A percentile compares a stretch with the other conserved stretches of the same genome.
Conservation (phyloP, 2,329 filamentous ascomycete genomes). For the Penicillium sp. region DNA sequence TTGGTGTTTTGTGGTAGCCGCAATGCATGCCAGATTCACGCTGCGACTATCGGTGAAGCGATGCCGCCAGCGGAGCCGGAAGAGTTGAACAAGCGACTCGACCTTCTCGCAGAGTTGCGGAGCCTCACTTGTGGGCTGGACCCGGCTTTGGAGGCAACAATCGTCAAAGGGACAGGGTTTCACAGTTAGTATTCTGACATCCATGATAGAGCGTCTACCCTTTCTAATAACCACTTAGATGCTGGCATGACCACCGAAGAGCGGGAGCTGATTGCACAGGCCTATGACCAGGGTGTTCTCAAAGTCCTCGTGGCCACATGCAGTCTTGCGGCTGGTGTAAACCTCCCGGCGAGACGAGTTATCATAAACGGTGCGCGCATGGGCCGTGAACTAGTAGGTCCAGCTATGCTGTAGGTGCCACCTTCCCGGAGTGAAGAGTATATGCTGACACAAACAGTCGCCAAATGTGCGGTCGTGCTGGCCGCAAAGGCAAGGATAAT, state of each 20-base stretch:
- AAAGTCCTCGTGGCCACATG: slow-evolving; percentile 74
- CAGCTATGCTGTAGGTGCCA: slow-evolving; percentile 63
- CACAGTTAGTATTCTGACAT: slow-evolving; percentile 56
- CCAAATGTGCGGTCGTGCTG: slow-evolving; percentile 76
- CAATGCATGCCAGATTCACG: slow-evolving; percentile 64
- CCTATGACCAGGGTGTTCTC: slow-evolving; percentile 66
- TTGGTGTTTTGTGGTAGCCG: slow-evolving; percentile 73
- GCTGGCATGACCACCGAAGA: slow-evolving; percentile 67
- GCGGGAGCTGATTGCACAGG: slow-evolving; percentile 66
- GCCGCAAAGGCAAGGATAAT: slow-evolving; percentile 74
- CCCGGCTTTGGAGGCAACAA: slow-evolving; percentile 60
- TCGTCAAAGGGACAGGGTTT: slow-evolving; percentile 68
- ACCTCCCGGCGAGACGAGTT: slow-evolving; percentile 68
- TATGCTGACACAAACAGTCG: slow-evolving; percentile 45
- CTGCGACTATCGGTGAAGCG: slow-evolving; percentile 64
- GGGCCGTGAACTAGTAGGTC: slow-evolving; percentile 73
- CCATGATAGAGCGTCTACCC: neutral
- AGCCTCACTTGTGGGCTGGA: slow-evolving; percentile 67
- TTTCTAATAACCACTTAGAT: slow-evolving; percentile 35
- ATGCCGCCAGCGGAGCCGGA: slow-evolving; percentile 52
- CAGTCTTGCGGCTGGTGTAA: slow-evolving; percentile 79
- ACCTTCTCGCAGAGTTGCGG: slow-evolving; percentile 64
- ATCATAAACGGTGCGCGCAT: slow-evolving; percentile 73
- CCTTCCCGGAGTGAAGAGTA: neutral
- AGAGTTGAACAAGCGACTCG: slow-evolving; percentile 58